Percentiles rank a stretch among this genome's conserved stretches.
Evolutionary conservation across 352 stramenopile genomes (phyloP).

Genomic region (Bremia lactucae): DNA sequence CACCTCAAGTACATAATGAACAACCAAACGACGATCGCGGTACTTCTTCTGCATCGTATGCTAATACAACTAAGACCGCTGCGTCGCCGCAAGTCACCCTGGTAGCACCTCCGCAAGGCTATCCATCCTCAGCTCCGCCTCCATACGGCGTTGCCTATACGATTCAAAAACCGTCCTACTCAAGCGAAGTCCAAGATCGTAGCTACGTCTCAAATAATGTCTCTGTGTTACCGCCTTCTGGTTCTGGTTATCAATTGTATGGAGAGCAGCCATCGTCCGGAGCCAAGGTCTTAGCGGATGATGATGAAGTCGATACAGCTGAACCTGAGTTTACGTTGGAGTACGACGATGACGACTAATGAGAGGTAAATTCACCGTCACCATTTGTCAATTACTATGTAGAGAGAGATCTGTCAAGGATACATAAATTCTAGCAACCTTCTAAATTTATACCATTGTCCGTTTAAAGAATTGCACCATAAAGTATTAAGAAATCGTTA

Average conservation of each 20-base stretch:
- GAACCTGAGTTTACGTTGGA: conserved; percentile 63
- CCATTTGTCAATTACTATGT: conserved; percentile 14
- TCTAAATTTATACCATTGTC: no score
- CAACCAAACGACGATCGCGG: conserved; percentile 38
- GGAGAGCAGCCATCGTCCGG: conserved; percentile 1
- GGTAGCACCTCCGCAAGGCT: conserved; percentile 9
- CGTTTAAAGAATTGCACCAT: no score
- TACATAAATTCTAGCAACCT: no score
- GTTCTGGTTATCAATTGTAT: conserved; percentile 15
- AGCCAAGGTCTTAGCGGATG: conserved; percentile 27
- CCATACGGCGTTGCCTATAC: conserved; percentile 11
- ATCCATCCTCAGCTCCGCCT: conserved; percentile 8
- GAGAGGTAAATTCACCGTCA: conserved; percentile 16
- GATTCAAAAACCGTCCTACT: conserved; percentile 12
- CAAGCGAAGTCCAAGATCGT: conserved; percentile 15
- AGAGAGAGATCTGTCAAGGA: no score
- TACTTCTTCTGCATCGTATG: conserved; percentile 43
- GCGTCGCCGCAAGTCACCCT: conserved; percentile 2
- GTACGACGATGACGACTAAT: conserved; percentile 71
- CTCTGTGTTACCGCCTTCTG: conserved; percentile 13
- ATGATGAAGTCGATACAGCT: conserved; percentile 45
- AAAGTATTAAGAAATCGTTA: no score
- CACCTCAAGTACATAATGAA: conserved; percentile 52
- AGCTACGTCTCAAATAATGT: conserved; percentile 9
- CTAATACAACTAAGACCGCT: conserved; percentile 22